These are phyloP conservation scores for Xylaria sp. DNA, from an alignment of 2,329 filamentous ascomycete genomes.

Conservation along the genomic window DNA sequence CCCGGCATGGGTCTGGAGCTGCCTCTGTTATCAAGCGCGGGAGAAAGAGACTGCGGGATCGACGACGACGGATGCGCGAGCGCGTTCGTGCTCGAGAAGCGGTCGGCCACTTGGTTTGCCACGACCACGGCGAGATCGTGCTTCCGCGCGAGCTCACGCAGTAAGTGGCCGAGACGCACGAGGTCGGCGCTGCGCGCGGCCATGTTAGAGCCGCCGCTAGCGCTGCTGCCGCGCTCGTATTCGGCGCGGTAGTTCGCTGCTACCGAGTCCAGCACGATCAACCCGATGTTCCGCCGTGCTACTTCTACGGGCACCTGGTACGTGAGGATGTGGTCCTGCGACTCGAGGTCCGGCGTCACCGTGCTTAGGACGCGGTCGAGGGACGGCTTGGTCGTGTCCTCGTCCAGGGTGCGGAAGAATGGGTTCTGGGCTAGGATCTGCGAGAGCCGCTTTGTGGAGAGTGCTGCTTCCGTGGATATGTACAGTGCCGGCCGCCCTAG, in stretches of 20 bases:
- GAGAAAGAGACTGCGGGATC: conserved; percentile 2
- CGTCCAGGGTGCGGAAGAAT: conserved; percentile 57
- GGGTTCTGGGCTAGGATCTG: conserved; percentile 81
- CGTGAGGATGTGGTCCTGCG: conserved; percentile 92
- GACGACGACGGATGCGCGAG: conserved; percentile 5
- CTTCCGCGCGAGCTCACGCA: conserved; percentile 79
- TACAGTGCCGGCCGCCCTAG: conserved; percentile 83
- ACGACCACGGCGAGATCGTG: conserved; percentile 87
- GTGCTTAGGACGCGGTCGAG: conserved; percentile 83
- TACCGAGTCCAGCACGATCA: conserved; percentile 90
- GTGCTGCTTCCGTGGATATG: conserved; percentile 89
- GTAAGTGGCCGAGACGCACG: conserved; percentile 76
- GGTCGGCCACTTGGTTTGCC: conserved; percentile 94
- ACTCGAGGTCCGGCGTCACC: conserved; percentile 87
- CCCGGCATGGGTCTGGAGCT: background rate
- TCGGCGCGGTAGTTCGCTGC: conserved; percentile 96
- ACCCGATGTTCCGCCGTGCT: conserved; percentile 77
- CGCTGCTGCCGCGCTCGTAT: conserved; percentile 70
- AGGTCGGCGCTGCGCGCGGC: conserved; percentile 82
- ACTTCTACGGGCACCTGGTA: conserved; percentile 93
- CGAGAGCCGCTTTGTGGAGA: conserved; percentile 82
- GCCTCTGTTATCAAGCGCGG: conserved; percentile 41
- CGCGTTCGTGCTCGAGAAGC: conserved; percentile 63
- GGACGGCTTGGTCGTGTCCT: conserved; percentile 61
- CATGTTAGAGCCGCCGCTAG: conserved; percentile 67